Conservation (phyloP, 2,329 filamentous ascomycete species). For the Trichocomaceae sp. region DNA sequence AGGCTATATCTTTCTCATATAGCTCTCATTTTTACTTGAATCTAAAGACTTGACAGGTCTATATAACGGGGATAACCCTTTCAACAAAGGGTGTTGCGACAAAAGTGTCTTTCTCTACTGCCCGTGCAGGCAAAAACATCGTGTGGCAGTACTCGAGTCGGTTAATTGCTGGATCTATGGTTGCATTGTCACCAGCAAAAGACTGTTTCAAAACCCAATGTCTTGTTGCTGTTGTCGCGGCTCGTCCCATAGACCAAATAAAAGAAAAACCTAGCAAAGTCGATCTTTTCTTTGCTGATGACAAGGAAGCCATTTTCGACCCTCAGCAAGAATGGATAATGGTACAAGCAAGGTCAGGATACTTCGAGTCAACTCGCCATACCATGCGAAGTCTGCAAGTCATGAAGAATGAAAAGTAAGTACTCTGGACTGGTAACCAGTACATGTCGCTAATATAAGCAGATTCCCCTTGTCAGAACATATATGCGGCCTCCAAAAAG, state of each 20-base stretch:
- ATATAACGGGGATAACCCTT: conserved; percentile 59
- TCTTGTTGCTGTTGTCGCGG: conserved; percentile 65
- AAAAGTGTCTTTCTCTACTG: conserved; percentile 63
- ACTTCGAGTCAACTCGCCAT: conserved; percentile 70
- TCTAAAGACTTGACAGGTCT: conserved; percentile 47
- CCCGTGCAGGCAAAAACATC: conserved; percentile 59
- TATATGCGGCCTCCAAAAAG: conserved; percentile 32
- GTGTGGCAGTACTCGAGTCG: conserved; percentile 60
- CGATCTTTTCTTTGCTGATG: conserved; percentile 64
- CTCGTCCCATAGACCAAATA: conserved; percentile 57
- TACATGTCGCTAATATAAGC: conserved; percentile 2
- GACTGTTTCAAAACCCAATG: conserved; percentile 61
- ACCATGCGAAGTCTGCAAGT: conserved; percentile 67
- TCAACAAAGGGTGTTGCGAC: conserved; percentile 57
- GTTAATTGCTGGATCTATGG: conserved; percentile 48
- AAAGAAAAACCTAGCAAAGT: conserved; percentile 63
- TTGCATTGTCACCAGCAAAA: conserved; percentile 48
- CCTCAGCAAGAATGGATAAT: conserved; percentile 65
- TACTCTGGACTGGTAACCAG: conserved; percentile 7
- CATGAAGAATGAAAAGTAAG: conserved; percentile 47
- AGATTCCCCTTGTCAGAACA: conserved; percentile 43
- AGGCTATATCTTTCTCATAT: conserved; percentile 3
- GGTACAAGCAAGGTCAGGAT: conserved; percentile 67
- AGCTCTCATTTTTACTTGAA: not conserved
- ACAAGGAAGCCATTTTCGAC: conserved; percentile 60